Evolutionary conservation across 176 grass and related monocot species (phyloP), one percentile per base, ranked within the genome.

Genomic region (Otatea glauca): DNA sequence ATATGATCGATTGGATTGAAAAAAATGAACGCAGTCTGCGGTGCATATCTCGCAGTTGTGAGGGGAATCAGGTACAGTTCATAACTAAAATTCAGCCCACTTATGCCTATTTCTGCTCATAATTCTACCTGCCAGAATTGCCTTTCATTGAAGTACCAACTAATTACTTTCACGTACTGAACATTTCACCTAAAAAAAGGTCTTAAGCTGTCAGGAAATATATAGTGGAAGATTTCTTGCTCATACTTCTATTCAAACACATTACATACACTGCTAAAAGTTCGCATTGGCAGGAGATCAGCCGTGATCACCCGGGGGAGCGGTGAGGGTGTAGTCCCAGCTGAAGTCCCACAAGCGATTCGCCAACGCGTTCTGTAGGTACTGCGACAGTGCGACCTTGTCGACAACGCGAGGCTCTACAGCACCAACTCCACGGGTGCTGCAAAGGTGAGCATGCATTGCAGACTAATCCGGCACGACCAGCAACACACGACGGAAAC

Each of bases 271-370:
- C 4, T 0, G 53, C 74, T 88, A 32, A n/a, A n/a, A n/a, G n/a
- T n/a, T n/a, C n/a, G n/a, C n/a, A n/a, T 86, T 91, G 75, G 51
- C 88, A 97, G 95, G 89, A 95, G 96, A 84, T n/a, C n/a, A n/a
- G 93, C 96, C 24, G 91, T 98, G 75, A 89, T 90, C 79, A 94
- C 85, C 16, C n/a, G 88, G 93, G 55, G 92, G 96, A 76, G 96
- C 96, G 50, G 96, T 98, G 44, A 94, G 96, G 74, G 93, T 98
- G 39, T 93, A 89, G 77, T 90, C 89, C 51, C 96, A 98, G 69
- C 83, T 98, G 76, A 92, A 86, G 58, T 98, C 96, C 29, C 96
- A 98, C 86, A 90, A 92, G 83, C 87, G 86, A 84, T 98, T 98
- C 38, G 96, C 96, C 15, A 86, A 50, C 3, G 87, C 89, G 17